Base-by-base conservation (phyloP, 352 stramenopile species). In the Globisporangium okanoganense region DNA sequence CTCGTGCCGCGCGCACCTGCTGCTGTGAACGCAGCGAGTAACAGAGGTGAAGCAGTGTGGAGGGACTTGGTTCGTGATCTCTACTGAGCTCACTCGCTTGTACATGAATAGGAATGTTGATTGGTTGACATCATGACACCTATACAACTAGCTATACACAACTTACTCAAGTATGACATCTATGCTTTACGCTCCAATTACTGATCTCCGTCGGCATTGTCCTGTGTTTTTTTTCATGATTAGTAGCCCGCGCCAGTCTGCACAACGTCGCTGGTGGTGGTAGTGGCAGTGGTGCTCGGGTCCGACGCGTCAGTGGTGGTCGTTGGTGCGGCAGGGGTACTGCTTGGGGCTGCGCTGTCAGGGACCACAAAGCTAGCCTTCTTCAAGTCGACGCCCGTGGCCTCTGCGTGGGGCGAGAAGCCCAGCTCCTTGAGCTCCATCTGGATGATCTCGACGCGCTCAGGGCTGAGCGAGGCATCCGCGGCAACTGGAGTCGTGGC, bases 1-100 rank as follows among this genome's bases (percentile, higher is more conserved):
- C n/a, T 56, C 71, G 22, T 84, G 66, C 40, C 38, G 54, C 12
- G 10, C 35, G 4, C 27, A 58, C 16, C 20, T 67, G 13, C 43
- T 54, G 60, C 35, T 40, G 25, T 40, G 38, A 20, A 5, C 13
- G 16, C 29, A 33, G 44, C n/a, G 25, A 27, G n/a, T 1, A 22
- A 14, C 35, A 45, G 13, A 6, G 29, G 29, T 6, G 29, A 33
- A 33, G 29, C 29, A 3, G 29, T 33, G 29, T 6, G 6, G 29
- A 33, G n/a, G n/a, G n/a, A 33, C 6, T 33, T 33, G 29, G 29
- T 33, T 33, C 29, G 29, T 33, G 29, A 6, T 33, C 3, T 33
- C 6, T 33, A 33, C 6, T 6, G 6, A 3, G 29, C 3, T 33
- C 29, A 33, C 29, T 33, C 29, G 29, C 29, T 33, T 33, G 29